Base-by-base conservation (phyloP, 1,139 yeast genomes). In the Yamadazyma blattariae region DNA sequence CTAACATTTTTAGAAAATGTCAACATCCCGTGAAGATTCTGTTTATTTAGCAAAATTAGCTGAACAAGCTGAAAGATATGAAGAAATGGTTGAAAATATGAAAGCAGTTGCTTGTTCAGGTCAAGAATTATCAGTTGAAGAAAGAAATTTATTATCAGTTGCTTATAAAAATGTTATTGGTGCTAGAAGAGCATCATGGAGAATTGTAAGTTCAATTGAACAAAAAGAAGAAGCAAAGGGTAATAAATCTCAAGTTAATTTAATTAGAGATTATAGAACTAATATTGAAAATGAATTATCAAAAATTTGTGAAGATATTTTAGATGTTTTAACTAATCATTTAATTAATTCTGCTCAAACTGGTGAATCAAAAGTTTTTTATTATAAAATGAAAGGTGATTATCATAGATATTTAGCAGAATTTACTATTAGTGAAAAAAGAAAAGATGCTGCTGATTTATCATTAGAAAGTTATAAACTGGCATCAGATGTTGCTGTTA, bases 21-120 rank as follows among this genome's bases (percentile, higher is more conserved):
- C 94, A 54, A 72, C 83, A 63, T 77, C 90, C 59, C 96, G 97
- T 75, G 98, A 92, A 81, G 96, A 90, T 75, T 87, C 96, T 56
- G 97, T 92, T 57, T 92, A 90, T 71, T 84, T 92, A 66, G 97
- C 98, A 68, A 92, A 92, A 71, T 86, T 92, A 68, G 97, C 97
- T 57, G 98, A 92, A 74, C 97, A 92, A 76, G 97, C 98, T 57
- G 98, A 92, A 75, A 95, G 98, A 71, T 92, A 92, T 66, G 98
- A 92, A 73, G 98, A 94, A 73, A 90, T 89, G 97, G 97, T 92
- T 54, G 96, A 89, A 67, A 87, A 87, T 72, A 92, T 92, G 97
- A 90, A 90, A 69, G 86, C 88, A 42, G 97, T 92, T 59, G 97
- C 97, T 51, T 84, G 96, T 30, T 79, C 95, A 33, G 97, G 96